Conservation (phyloP, 2,329 filamentous ascomycete species). For the Aspergillus tamarii region DNA sequence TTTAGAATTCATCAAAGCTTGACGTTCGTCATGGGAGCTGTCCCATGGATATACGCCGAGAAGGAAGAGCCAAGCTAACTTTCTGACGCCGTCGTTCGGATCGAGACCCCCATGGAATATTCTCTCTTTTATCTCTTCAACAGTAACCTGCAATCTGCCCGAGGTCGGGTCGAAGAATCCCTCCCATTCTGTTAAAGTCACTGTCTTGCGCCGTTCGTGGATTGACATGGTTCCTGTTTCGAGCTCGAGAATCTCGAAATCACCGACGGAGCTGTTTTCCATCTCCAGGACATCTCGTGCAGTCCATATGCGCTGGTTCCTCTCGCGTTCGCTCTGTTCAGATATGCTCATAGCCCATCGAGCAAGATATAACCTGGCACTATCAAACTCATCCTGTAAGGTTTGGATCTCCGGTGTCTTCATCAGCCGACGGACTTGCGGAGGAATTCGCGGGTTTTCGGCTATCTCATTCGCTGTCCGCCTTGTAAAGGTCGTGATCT, state of each 20-base stretch:
- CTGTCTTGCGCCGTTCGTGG: conserved; percentile 73
- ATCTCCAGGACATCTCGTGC: conserved; percentile 89
- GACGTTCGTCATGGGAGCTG: conserved; percentile 82
- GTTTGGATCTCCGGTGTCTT: conserved; percentile 94
- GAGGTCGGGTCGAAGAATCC: conserved; percentile 78
- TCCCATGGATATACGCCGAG: conserved; percentile 94
- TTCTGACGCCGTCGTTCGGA: conserved; percentile 85
- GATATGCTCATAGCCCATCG: conserved; percentile 99
- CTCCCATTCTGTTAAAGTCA: conserved; percentile 88
- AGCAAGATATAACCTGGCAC: conserved; percentile 88
- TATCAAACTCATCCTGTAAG: conserved; percentile 95
- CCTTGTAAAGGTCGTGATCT: conserved; percentile 93
- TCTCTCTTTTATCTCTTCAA: conserved; percentile 94
- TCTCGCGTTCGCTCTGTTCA: conserved; percentile 90
- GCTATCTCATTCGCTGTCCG: conserved; percentile 89
- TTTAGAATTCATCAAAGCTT: conserved; percentile 78
- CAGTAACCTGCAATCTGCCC: conserved; percentile 75
- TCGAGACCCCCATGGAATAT: conserved; percentile 94
- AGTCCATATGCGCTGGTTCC: conserved; percentile 87
- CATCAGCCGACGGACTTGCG: conserved; percentile 81
- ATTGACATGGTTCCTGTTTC: conserved; percentile 73
- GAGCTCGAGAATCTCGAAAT: conserved; percentile 89
- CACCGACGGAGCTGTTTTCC: conserved; percentile 91
- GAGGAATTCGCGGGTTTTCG: conserved; percentile 88
- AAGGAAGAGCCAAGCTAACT: conserved; percentile 95